These are phyloP conservation scores for Aphanomyces astaci DNA, from an alignment of 352 stramenopile genomes.

Conservation along the genomic window DNA sequence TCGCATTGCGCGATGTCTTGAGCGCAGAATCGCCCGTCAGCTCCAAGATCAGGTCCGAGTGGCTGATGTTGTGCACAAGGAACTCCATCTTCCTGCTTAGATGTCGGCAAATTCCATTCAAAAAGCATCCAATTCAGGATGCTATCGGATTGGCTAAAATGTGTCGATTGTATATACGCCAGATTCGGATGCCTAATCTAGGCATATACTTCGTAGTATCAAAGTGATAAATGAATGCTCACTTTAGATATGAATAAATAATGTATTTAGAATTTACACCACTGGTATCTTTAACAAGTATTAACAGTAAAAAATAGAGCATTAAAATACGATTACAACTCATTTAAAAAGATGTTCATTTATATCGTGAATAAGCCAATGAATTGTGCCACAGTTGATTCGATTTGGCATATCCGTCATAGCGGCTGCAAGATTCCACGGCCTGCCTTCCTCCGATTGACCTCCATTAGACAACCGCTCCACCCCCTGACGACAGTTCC, in stretches of 20 bases:
- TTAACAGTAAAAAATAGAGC: not conserved
- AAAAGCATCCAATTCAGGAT: not conserved
- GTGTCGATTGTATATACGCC: not conserved
- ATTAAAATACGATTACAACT: not conserved
- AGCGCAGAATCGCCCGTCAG: constrained; percentile 50
- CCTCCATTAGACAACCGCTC: not conserved
- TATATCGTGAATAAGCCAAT: too few species aligned
- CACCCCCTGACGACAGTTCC: not conserved
- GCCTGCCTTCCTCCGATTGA: too few species aligned
- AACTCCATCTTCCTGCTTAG: constrained; percentile 75
- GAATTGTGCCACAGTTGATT: too few species aligned
- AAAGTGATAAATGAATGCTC: not conserved
- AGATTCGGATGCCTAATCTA: not conserved
- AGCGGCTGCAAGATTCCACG: not conserved
- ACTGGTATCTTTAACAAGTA: not conserved
- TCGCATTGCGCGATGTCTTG: not conserved
- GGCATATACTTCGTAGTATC: too few species aligned
- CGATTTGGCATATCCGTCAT: too few species aligned
- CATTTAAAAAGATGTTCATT: not conserved
- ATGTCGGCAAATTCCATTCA: not conserved
- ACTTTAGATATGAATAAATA: not conserved
- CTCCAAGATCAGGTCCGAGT: constrained; percentile 93
- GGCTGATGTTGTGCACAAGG: constrained; percentile 95
- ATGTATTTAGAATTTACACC: not conserved
- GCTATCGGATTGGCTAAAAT: not conserved